These are phyloP conservation scores for Dionaea muscipula DNA, from an alignment of 179 eudicot species.

Conservation along the genomic window DNA sequence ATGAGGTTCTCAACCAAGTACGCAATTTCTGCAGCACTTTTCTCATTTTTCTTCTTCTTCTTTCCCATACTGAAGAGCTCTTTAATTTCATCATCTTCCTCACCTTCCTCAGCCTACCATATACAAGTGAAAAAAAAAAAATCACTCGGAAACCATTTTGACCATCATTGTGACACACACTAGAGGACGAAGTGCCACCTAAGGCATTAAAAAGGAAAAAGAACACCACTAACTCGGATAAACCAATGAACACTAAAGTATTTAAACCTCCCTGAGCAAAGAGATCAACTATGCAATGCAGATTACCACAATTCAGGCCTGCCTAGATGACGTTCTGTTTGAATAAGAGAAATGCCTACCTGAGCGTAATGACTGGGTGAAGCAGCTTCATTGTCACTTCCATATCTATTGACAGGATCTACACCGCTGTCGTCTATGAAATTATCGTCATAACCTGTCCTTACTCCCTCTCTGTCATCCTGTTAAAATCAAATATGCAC, in stretches of 20 bases:
- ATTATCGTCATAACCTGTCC: slow-evolving; percentile 70
- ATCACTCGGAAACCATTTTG: background rate
- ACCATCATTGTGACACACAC: background rate
- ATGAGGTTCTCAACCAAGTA: slow-evolving; percentile 60
- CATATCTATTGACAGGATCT: slow-evolving; percentile 66
- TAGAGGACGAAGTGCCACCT: background rate
- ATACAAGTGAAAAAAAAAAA: background rate
- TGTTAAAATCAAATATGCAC: slow-evolving; percentile 14
- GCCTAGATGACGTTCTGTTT: slow-evolving; percentile 2
- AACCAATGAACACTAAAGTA: no score
- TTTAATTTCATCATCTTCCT: slow-evolving; percentile 58
- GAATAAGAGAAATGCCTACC: slow-evolving; percentile 23
- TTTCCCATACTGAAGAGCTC: slow-evolving; percentile 43
- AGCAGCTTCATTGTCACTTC: slow-evolving; percentile 45
- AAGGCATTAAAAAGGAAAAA: background rate
- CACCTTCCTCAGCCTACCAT: slow-evolving; percentile 76
- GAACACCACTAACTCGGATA: background rate
- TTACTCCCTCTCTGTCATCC: slow-evolving; percentile 67
- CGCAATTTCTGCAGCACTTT: slow-evolving; percentile 73
- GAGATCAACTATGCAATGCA: background rate
- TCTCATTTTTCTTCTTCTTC: slow-evolving; percentile 61
- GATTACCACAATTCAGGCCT: background rate
- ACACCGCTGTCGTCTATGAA: slow-evolving; percentile 83
- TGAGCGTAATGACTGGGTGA: slow-evolving; percentile 76
- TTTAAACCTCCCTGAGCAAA: background rate